Conservation (phyloP, 257 asterid genomes). For the Voacanga thouarsii region DNA sequence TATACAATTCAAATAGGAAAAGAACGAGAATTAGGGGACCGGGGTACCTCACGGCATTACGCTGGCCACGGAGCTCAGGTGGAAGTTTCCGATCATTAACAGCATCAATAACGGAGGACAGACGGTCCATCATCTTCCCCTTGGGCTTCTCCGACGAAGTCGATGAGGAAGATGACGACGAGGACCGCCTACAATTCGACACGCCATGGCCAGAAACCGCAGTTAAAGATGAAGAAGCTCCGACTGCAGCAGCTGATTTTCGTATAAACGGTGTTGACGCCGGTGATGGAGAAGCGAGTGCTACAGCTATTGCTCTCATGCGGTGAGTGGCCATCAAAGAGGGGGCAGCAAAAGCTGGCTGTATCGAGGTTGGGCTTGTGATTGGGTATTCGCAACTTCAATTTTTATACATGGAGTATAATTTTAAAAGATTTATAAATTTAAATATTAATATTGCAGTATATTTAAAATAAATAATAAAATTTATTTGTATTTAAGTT, state of each 20-base stretch:
- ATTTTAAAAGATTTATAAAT: too few species aligned
- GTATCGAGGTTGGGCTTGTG: conserved; percentile 13
- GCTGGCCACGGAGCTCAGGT: conserved; percentile 86
- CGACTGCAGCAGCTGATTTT: conserved; percentile 18
- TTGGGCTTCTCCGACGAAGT: conserved; percentile 28
- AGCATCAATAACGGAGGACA: conserved; percentile 73
- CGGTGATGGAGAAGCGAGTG: conserved; percentile 1
- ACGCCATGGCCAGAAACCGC: conserved; percentile 16
- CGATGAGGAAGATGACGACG: conserved; percentile 27
- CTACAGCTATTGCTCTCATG: conserved; percentile 25
- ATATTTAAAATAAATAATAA: too few species aligned
- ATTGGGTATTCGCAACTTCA: background rate
- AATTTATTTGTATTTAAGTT: too few species aligned
- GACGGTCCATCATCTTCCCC: conserved; percentile 51
- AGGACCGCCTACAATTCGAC: conserved; percentile 19
- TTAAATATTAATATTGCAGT: too few species aligned
- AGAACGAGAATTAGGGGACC: too few species aligned
- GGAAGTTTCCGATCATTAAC: conserved; percentile 85
- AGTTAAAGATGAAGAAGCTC: conserved; percentile 5
- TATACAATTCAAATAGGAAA: background rate
- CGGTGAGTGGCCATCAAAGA: conserved; percentile 51
- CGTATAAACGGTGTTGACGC: conserved; percentile 28
- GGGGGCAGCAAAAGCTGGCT: conserved; percentile 9
- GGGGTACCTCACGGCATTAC: conserved; percentile 61
- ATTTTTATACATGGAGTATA: too few species aligned